Base-by-base conservation (phyloP, 108 stramenopile species). In the Seminavis robusta region DNA sequence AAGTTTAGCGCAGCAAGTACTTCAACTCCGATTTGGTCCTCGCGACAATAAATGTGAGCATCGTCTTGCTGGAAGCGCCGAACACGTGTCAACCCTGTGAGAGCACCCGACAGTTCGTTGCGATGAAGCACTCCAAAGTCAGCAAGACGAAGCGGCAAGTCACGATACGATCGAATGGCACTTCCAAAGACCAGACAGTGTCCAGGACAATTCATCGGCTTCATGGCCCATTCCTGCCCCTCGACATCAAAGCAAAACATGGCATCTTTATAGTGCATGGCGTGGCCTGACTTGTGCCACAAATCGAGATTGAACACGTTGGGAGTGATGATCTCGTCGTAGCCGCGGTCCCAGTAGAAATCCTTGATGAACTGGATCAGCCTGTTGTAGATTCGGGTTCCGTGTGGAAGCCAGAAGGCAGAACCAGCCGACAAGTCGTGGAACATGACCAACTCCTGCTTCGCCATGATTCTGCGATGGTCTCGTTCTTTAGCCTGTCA, bases 201-300 rank as follows among this genome's bases (percentile, higher is more conserved):
- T 7, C 94, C 98, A 39, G 99, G 99, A 62, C 99, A 99, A 76
- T 99, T 99, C 99, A 99, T 99, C 33, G 99, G 99, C 66, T 98
- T 98, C 89, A 99, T 85, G 33, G 90, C 98, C 86, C 86, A 96
- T 63, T 94, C 92, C 58, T 81, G 71, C 24, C 90, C 93, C 49
- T 97, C 97, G 6, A 96, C 93, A 36, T 97, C 91, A 56, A 95
- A 97, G 54, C 84, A 80, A 62, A 97, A 95, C 95, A 95, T 97
- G 71, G 82, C 83, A 65, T 97, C 95, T 74, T 94, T 92, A 90
- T 99, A 99, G 74, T 99, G 99, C 85, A 95, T 68, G 37, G 95
- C 95, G 67, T 99, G 99, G 26, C 99, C 99, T 34, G 88, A 90
- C 44, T 85, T 80, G 61, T 94, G 80, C 99, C 99, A 99, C 15